Base-by-base conservation (phyloP, 2,329 filamentous ascomycete species). In the Xylaria sp. region DNA sequence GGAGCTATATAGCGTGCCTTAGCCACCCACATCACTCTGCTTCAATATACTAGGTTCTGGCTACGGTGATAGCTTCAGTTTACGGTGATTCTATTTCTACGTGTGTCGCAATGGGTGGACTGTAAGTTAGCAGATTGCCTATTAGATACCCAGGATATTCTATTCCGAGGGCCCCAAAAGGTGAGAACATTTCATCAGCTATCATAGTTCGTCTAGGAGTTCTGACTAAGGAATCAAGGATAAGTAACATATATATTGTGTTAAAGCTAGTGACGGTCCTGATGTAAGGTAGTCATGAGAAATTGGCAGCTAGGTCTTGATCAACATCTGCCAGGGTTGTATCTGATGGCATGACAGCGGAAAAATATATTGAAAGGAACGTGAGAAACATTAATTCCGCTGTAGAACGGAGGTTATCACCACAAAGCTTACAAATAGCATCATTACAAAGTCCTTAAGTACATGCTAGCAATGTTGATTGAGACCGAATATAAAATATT, bases 321-420 rank as follows among this genome's bases (percentile, higher is more conserved):
- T 29, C 25, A 29, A 17, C 13, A 29, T 29, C 22, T 29, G 15
- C 6, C 11, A 17, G 11, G 45, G 45, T 49, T 47, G 6, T 13
- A 27, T 25, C 44, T 27, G 22, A 51, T 31, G 10, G 22, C 25
- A 5, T 44, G 25, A 36, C n/a, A 9, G 13, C 7, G n/a, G n/a
- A n/a, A n/a, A n/a, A n/a, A 0, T 7, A 5, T 4, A 3, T n/a
- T 1, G 25, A 44, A 57, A 9, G 4, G 20, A 27, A 44, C 15
- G 29, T 25, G 22, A 15, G 7, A 13, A 22, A 27, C n/a, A 6
- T 20, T 45, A 58, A 47, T 49, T 31, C 63, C 63, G 63, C 58
- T 66, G 63, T 38, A 59, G 45, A n/a, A 49, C 63, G 63, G 63
- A 49, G 47, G 27, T 66, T 63, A 53, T 5, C 36, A 20, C n/a